A percentile compares a stretch with the other conserved stretches of the same genome.
These are phyloP conservation scores for Nidularia pulvinata DNA, from an alignment of 768 basidiomycete genomes.

Conservation along the genomic window DNA sequence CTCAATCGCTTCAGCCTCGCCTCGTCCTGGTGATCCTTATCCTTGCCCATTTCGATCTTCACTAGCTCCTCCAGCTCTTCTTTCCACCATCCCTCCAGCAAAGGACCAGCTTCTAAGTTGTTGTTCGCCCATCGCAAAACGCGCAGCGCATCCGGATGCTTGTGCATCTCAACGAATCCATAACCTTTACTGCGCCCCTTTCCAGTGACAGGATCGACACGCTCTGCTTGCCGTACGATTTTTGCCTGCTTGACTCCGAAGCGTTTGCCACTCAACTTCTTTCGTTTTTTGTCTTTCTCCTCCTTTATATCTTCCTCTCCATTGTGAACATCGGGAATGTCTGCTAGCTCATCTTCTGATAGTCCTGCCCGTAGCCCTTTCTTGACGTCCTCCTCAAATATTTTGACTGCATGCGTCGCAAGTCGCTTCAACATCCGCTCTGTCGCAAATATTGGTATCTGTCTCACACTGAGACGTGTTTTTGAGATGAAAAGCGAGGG, in stretches of 20 bases:
- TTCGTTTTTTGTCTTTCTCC: conserved; percentile 16
- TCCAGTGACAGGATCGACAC: conserved; percentile 86
- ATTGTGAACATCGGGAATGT: conserved; percentile 19
- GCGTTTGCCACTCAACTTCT: conserved; percentile 24
- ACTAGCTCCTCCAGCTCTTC: conserved; percentile 67
- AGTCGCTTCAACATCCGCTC: conserved; percentile 91
- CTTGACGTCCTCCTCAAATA: conserved; percentile 81
- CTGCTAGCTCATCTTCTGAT: conserved; percentile 69
- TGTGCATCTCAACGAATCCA: conserved; percentile 90
- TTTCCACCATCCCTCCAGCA: conserved; percentile 87
- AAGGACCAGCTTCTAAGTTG: conserved; percentile 59
- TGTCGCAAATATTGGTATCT: conserved; percentile 87
- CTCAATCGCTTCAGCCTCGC: conserved; percentile 56
- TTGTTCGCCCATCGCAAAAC: conserved; percentile 96
- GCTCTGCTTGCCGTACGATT: conserved; percentile 86
- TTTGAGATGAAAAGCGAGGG: conserved; percentile 94
- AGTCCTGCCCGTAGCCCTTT: conserved; percentile 58
- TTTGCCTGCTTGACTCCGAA: conserved; percentile 84
- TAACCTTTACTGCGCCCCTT: conserved; percentile 93
- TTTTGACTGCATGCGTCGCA: conserved; percentile 75
- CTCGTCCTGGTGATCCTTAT: conserved; percentile 54
- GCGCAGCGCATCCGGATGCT: conserved; percentile 87
- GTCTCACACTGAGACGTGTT: conserved; percentile 92
- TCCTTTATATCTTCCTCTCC: conserved; percentile 16
- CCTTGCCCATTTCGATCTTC: conserved; percentile 60